phyloP scores from a whole-genome alignment of 768 basidiomycete genomes.

The Amanita exitialis region DNA sequence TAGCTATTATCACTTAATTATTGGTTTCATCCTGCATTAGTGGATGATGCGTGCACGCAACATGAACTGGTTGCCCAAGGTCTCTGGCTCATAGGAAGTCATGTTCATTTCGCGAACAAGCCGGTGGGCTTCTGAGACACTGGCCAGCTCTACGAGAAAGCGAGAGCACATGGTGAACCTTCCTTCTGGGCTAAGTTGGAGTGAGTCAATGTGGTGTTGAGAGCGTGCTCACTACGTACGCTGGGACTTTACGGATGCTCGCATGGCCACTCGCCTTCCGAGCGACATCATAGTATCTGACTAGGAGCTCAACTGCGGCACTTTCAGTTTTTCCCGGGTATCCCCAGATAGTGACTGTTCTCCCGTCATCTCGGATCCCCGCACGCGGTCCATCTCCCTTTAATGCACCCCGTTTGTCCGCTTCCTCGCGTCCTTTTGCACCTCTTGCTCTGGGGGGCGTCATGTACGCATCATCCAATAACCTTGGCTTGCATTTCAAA shows the following conservation, averaged over 20 bases:
- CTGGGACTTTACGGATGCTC: slow-evolving; percentile 38
- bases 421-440: slow-evolving; percentile 19
- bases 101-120: slow-evolving; percentile 56
- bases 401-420: slow-evolving; percentile 14
- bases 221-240: slow-evolving; percentile 27
- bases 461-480: slow-evolving; percentile 9
- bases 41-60: slow-evolving; percentile 41
- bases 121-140: slow-evolving; percentile 58
- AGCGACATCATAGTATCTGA: slow-evolving; percentile 37
- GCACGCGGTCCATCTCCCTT: slow-evolving; percentile 40
- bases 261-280: slow-evolving; percentile 23
- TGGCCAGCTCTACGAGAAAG: slow-evolving; percentile 44
- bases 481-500: slow-evolving; percentile 23
- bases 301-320: slow-evolving; percentile 24
- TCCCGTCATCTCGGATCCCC: slow-evolving; percentile 37
- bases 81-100: slow-evolving; percentile 31
- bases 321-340: slow-evolving; percentile 38
- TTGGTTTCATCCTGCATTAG: slow-evolving; percentile 25
- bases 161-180: slow-evolving; percentile 38
- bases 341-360: slow-evolving; percentile 50
- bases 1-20: slow-evolving; percentile 27
- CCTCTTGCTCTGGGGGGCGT: slow-evolving; percentile 16
- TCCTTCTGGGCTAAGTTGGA: slow-evolving; percentile 19
- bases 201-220: neutral
- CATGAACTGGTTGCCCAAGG: slow-evolving; percentile 26